Percentiles rank a stretch among this genome's conserved stretches.
Conservation (phyloP, 2,329 filamentous ascomycete genomes). For the Fusarium begoniae region DNA sequence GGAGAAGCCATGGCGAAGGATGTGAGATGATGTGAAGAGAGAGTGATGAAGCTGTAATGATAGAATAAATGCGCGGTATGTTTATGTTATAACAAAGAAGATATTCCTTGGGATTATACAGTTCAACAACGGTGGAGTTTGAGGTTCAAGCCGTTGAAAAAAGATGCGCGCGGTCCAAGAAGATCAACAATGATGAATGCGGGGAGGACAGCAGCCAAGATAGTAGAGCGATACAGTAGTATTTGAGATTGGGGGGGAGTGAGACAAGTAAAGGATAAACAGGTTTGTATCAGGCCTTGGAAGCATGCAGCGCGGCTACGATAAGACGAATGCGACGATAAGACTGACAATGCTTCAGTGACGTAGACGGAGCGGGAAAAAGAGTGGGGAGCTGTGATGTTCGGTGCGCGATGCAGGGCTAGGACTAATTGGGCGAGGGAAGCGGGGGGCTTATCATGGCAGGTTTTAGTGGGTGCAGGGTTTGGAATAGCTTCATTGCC, state of each 20-base stretch:
- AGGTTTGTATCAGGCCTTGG: neutral
- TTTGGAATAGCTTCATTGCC: constrained; percentile 23
- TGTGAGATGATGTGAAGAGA: neutral
- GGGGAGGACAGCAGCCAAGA: neutral
- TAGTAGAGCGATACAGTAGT: neutral
- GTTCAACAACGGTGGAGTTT: neutral
- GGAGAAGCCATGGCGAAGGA: constrained; percentile 39
- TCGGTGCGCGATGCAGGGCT: constrained; percentile 33
- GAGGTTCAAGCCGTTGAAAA: neutral
- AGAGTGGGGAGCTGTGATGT: constrained; percentile 10
- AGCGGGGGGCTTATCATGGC: neutral
- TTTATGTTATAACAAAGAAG: neutral
- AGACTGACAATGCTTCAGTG: constrained; percentile 37
- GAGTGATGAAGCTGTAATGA: neutral
- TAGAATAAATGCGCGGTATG: neutral
- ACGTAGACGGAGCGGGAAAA: constrained; percentile 25
- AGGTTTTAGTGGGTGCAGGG: neutral
- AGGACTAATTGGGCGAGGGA: neutral
- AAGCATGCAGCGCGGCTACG: constrained; percentile 38
- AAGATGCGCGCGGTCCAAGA: constrained; percentile 7
- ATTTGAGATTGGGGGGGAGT: neutral
- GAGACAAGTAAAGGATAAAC: constrained; percentile 3
- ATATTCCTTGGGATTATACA: neutral
- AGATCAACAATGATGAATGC: neutral
- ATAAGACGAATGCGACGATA: constrained; percentile 38